Conservation (phyloP, 352 stramenopile genomes). For the Pythium utonaiense region DNA sequence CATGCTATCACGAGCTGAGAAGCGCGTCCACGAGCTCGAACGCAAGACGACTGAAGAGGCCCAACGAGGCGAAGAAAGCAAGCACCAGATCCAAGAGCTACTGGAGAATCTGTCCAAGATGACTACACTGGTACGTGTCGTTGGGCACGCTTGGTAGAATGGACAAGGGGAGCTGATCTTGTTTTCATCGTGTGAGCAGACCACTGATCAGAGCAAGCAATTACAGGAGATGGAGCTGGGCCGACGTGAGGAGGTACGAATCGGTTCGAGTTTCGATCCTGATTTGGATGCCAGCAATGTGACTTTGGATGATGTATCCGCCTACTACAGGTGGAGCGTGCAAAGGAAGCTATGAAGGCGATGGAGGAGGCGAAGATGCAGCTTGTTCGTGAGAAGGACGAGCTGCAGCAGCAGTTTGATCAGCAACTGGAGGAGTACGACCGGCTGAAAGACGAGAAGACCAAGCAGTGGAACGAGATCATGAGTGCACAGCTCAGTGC, state of each 20-base stretch:
- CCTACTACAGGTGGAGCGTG: slow-evolving; percentile 31
- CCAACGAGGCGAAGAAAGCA: slow-evolving; percentile 36
- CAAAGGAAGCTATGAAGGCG: slow-evolving; percentile 29
- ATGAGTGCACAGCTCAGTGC: slow-evolving; percentile 64
- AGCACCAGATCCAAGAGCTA: slow-evolving; percentile 63
- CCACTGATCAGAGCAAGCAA: slow-evolving; percentile 59
- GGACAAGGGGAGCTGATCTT: too few relatives aligned
- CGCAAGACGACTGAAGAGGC: slow-evolving; percentile 17
- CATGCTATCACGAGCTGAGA: slow-evolving; percentile 14
- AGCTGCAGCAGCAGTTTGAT: slow-evolving; percentile 39
- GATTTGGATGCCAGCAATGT: too few relatives aligned
- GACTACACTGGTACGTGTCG: too few relatives aligned
- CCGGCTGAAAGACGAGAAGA: slow-evolving; percentile 53
- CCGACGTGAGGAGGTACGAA: slow-evolving; percentile 40
- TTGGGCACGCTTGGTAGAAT: too few relatives aligned
- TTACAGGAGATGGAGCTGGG: slow-evolving; percentile 51
- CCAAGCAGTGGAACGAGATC: slow-evolving; percentile 70
- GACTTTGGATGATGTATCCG: too few relatives aligned
- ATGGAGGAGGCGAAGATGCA: slow-evolving; percentile 38
- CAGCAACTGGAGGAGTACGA: slow-evolving; percentile 49
- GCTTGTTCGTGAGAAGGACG: slow-evolving; percentile 38
- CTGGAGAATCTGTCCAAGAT: slow-evolving; percentile 66
- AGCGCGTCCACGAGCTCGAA: slow-evolving; percentile 31
- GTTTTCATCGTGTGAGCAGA: too few relatives aligned
- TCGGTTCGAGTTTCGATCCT: too few relatives aligned